A percentile compares a stretch with the other conserved stretches of the same genome.
phyloP scores from a whole-genome alignment of 106 monocot genomes.

The Vanilla planifolia region DNA sequence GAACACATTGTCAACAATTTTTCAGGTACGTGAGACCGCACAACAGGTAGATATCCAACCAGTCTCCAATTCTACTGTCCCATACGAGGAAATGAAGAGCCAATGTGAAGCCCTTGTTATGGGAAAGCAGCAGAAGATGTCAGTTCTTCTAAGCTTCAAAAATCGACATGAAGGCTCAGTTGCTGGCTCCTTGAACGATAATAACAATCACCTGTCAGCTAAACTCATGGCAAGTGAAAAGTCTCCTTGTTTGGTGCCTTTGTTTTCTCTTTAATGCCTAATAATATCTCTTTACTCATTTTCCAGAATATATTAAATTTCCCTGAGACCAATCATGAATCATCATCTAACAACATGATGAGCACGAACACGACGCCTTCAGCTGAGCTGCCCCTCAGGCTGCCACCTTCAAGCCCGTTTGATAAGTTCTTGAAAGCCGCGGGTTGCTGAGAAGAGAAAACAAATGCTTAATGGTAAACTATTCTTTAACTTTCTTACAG shows the following conservation, averaged over 20 bases:
- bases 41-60: constrained; percentile 48
- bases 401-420: constrained; percentile 91
- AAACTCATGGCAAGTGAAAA: constrained; percentile 24
- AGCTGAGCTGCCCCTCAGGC: constrained; percentile 65
- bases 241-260: neutral
- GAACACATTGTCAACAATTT: neutral
- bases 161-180: constrained; percentile 23
- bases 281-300: neutral
- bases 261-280: neutral
- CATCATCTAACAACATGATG: constrained; percentile 8
- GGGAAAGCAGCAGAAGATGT: constrained; percentile 93
- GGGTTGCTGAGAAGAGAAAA: constrained; percentile 46
- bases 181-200: constrained; percentile 1
- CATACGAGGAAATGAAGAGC: constrained; percentile 92
- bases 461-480: no score
- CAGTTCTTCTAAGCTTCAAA: constrained; percentile 80
- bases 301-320: constrained; percentile 9
- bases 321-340: constrained; percentile 11
- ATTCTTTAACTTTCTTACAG: no score
- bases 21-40: constrained; percentile 82
- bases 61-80: constrained; percentile 36
- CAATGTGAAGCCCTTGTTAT: constrained; percentile 89
- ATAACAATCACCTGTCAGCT: constrained; percentile 2
- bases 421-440: constrained; percentile 96
- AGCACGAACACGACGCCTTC: constrained; percentile 18